phyloP scores from a whole-genome alignment of 345 rosid genomes.

The Sonneratia alba region DNA sequence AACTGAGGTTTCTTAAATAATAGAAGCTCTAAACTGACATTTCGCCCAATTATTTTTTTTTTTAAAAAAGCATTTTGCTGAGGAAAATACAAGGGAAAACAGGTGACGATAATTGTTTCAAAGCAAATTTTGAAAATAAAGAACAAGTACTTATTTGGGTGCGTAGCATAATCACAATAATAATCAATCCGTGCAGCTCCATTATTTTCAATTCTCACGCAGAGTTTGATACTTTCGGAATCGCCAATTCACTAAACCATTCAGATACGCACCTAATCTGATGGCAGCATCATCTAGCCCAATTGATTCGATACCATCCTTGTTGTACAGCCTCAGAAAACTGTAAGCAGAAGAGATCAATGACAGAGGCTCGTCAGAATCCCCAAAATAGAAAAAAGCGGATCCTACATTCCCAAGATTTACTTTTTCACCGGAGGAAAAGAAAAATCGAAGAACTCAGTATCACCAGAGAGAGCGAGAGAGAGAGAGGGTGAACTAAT shows the following conservation, averaged over 20 bases:
- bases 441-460: not conserved
- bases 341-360: conserved; percentile 14
- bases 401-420: too few species aligned
- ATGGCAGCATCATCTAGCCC: conserved; percentile 74
- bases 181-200: too few species aligned
- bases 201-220: too few species aligned
- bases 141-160: too few species aligned
- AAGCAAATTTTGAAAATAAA: too few species aligned
- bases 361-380: not conserved
- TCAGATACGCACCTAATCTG: conserved; percentile 31
- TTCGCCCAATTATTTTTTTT: not conserved
- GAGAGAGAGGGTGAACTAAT: not conserved
- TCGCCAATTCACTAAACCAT: too few species aligned
- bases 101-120: too few species aligned
- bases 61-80: not conserved
- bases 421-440: too few species aligned
- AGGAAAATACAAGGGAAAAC: too few species aligned
- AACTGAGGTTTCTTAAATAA: not conserved
- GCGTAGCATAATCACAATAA: too few species aligned
- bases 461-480: not conserved
- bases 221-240: too few species aligned
- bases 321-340: conserved; percentile 48
- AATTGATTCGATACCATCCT: conserved; percentile 38
- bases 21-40: not conserved
- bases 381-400: not conserved